phyloP scores from a whole-genome alignment of 1,139 yeast genomes.

The Nematodospora anomalae region DNA sequence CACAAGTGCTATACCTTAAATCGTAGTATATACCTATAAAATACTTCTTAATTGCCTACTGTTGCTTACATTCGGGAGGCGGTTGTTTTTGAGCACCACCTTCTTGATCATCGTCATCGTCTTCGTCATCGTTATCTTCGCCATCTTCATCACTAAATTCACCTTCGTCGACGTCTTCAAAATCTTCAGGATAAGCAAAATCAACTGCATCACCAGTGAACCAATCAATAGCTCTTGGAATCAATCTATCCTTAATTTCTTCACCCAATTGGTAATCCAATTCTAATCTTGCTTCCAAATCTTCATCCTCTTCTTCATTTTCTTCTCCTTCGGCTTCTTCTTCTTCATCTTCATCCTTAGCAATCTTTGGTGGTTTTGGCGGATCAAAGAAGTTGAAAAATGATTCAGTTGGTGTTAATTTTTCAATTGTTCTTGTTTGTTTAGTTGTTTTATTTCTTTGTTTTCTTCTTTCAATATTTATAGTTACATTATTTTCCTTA shows the following conservation, averaged over 20 bases:
- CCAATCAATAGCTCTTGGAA: conserved; percentile 97
- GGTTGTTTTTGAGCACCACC: conserved; percentile 53
- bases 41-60: no score
- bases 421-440: conserved; percentile 95
- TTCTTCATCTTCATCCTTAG: conserved; percentile 46
- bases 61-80: conserved; percentile 90
- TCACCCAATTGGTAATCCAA: conserved; percentile 96
- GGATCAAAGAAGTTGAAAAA: conserved; percentile 96
- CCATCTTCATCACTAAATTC: conserved; percentile 42
- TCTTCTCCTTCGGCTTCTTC: conserved; percentile 24
- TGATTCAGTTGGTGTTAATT: conserved; percentile 87
- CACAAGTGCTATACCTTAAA: no score
- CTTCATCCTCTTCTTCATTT: conserved; percentile 67
- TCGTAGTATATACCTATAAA: no score
- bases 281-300: conserved; percentile 82
- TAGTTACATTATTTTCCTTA: conserved; percentile 80
- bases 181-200: conserved; percentile 47
- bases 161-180: conserved; percentile 49
- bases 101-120: conserved; percentile 40
- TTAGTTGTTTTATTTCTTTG: conserved; percentile 97
- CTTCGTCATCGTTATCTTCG: conserved; percentile 52
- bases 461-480: conserved; percentile 88
- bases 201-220: conserved; percentile 95
- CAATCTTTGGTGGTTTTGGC: conserved; percentile 68
- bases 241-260: conserved; percentile 90